A percentile compares a stretch with the other conserved stretches of the same genome.
These are phyloP conservation scores for Xanthoconium separans DNA, from an alignment of 1,284 basidiomycete species.

Conservation along the genomic window DNA sequence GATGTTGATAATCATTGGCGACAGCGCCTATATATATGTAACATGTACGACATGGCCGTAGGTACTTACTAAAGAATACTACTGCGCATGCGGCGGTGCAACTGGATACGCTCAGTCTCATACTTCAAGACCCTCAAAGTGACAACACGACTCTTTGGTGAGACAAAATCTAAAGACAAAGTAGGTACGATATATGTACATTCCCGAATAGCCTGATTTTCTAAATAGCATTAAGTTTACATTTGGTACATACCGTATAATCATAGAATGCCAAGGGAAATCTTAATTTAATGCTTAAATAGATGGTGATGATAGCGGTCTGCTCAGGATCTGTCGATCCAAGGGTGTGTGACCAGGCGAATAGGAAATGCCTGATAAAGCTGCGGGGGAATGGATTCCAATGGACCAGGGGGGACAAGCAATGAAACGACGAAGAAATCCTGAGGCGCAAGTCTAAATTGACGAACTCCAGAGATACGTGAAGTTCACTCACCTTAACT, in stretches of 20 bases:
- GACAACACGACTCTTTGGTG: not conserved
- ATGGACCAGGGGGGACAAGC: slow-evolving; percentile 29
- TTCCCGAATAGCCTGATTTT: not conserved
- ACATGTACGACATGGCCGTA: too few relatives aligned
- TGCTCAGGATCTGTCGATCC: slow-evolving; percentile 33
- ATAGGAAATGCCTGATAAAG: slow-evolving; percentile 47
- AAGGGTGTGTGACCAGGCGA: slow-evolving; percentile 51
- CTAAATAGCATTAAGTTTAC: slow-evolving; percentile 14
- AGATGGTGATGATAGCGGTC: not conserved
- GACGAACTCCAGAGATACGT: not conserved
- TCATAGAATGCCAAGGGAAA: not conserved
- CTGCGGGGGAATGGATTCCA: slow-evolving; percentile 32
- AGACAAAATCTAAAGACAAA: not conserved
- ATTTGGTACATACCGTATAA: not conserved
- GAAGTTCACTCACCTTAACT: slow-evolving; percentile 30
- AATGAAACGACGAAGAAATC: slow-evolving; percentile 52
- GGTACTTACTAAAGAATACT: too few relatives aligned
- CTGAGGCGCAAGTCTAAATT: slow-evolving; percentile 32
- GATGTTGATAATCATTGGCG: slow-evolving; percentile 2
- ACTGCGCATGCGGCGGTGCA: too few relatives aligned
- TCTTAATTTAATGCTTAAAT: slow-evolving; percentile 24
- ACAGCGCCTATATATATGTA: not conserved
- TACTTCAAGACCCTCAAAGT: not conserved
- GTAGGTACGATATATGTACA: not conserved
- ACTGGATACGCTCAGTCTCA: too few relatives aligned